Conservation (phyloP, 768 basidiomycete species). For the Melanogaster broomeanus region DNA sequence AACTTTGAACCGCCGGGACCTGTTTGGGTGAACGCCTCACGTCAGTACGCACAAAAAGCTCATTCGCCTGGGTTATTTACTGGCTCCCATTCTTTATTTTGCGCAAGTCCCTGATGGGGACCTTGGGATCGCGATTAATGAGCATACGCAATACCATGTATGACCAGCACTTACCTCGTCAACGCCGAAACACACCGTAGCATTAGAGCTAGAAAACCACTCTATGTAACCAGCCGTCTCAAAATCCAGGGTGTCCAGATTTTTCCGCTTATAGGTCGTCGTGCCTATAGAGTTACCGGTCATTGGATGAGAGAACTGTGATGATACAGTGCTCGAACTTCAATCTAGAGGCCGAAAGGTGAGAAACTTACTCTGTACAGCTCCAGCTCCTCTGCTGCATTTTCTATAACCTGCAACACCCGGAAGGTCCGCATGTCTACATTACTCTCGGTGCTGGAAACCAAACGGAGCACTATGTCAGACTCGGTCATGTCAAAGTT, state of each 20-base stretch:
- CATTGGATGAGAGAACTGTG: constrained; percentile 46
- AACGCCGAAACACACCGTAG: constrained; percentile 49
- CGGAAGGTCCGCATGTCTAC: constrained; percentile 47
- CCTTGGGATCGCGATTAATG: constrained; percentile 20
- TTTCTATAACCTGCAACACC: constrained; percentile 36
- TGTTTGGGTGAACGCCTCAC: constrained; percentile 18
- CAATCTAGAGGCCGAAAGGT: background rate
- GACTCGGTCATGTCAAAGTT: constrained; percentile 29
- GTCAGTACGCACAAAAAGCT: background rate
- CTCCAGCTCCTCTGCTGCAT: constrained; percentile 31
- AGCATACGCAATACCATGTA: background rate
- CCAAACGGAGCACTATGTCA: constrained; percentile 42
- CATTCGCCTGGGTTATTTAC: constrained; percentile 30
- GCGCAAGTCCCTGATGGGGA: constrained; percentile 49
- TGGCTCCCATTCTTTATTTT: constrained; percentile 52
- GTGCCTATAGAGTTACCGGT: constrained; percentile 43
- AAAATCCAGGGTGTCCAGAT: constrained; percentile 42
- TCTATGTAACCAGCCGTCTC: constrained; percentile 57
- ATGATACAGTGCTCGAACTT: background rate
- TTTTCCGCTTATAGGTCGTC: constrained; percentile 52
- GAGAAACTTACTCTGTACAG: constrained; percentile 43
- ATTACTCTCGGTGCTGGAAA: constrained; percentile 28
- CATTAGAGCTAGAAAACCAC: constrained; percentile 49
- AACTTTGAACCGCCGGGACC: constrained; percentile 57
- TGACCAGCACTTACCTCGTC: constrained; percentile 37